Evolutionary conservation across 805 yeast genomes (phyloP), one percentile per base, ranked within the genome.

Genomic region (Brettanomyces sp.): DNA sequence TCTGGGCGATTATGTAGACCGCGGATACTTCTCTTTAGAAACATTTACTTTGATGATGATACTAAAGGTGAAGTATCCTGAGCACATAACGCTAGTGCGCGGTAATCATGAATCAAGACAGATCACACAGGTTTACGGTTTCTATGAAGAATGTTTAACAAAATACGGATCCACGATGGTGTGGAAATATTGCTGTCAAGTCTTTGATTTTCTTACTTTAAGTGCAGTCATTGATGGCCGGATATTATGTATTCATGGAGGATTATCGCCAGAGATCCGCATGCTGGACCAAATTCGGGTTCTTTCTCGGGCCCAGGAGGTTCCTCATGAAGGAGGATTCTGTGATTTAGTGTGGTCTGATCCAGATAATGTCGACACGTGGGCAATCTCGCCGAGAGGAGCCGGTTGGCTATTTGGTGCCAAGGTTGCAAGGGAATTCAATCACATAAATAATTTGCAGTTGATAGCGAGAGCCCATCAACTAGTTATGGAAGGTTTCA

Each of bases 391-490:
- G 25, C 96, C 97, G 32, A 77, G 99, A 60, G 99, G 99, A 50
- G 99, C 99, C 0, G 99, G 99, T 11, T 91, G 98, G 98, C 68
- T 91, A 45, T 91, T 91, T 63, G 99, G 99, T 23, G 78, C 89
- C 40, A 84, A 85, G 62, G 97, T 93, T 23, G 93, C 96, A 14
- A 70, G 96, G 47, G 98, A 93, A 65, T 93, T 93, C 68, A 93
- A 91, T 67, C 95, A 93, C 64, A 95, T 91, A 46, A 91, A 93
- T 63, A 89, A 89, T 52, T 70, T 93, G 50, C 79, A 79, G 52
- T 70, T 91, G 54, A 89, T 91, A 48, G 97, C 99, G 9, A 76
- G 99, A 56, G 98, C 98, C 0, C 99, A 91, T 68, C 99, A 91
- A 66, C 77, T 91, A 64, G 98, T 93, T 21, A 95, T 93, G 96